Conservation (phyloP, 306 rosid species). For the Quercus berberidifolia region DNA sequence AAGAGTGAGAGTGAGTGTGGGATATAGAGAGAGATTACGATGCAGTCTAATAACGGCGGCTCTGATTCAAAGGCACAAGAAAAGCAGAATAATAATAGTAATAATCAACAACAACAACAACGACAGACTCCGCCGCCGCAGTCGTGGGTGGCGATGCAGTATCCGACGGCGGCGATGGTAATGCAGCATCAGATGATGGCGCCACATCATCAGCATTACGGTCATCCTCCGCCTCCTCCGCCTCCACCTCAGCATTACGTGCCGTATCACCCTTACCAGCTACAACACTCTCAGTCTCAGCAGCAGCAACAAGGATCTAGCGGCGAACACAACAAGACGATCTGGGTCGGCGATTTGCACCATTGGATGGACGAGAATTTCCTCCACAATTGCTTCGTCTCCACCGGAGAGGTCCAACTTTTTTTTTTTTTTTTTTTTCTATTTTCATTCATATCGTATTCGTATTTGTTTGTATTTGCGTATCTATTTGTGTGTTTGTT, state of each 20-base stretch:
- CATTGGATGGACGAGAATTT: conserved; percentile 94
- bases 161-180: conserved; percentile 85
- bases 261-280: conserved; percentile 74
- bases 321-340: conserved; percentile 65
- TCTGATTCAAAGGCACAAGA: conserved; percentile 60
- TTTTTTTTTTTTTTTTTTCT: background rate
- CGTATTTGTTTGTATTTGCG: too few species aligned
- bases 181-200: conserved; percentile 94
- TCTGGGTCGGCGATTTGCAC: conserved; percentile 94
- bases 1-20: background rate
- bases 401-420: conserved; percentile 48
- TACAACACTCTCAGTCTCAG: conserved; percentile 37
- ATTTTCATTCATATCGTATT: background rate
- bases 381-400: conserved; percentile 81
- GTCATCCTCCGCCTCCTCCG: conserved; percentile 44
- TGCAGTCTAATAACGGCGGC: conserved; percentile 59
- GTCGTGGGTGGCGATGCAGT: conserved; percentile 84
- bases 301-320: conserved; percentile 56
- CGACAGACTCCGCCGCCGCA: conserved; percentile 35
- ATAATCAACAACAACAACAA: conserved; percentile 6
- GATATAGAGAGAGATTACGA: conserved; percentile 23
- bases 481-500: too few species aligned
- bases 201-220: conserved; percentile 55
- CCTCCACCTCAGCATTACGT: conserved; percentile 55
- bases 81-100: conserved; percentile 23